Evolutionary conservation across 176 grass and related monocot genomes (phyloP), one percentile per base, ranked within the genome.

Genomic region (Carex cristatella): DNA sequence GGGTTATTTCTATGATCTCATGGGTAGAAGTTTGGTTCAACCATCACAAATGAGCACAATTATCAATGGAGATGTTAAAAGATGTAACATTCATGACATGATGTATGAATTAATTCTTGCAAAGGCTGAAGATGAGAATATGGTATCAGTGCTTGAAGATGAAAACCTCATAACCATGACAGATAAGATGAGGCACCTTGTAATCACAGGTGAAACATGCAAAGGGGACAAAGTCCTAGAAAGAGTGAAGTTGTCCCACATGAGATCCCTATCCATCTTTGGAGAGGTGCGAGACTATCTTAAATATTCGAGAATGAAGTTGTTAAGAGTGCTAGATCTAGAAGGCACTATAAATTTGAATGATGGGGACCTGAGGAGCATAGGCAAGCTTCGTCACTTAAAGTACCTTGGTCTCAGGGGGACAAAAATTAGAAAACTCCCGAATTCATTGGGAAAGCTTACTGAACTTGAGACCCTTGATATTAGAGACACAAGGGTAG

Each of bases 81-180:
- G 5, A 5, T 88, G 62, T 4, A 67, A 79, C 46, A 46, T 93
- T 12, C 88, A 90, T 81, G 72, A 88, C 53, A 8, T 93, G 0
- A 79, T 90, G 31, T 70, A 83, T 0, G 80, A 90, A 83, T 60
- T 88, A 1, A 78, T 86, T 6, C 10, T 88, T 3, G 10, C 12
- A 16, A 90, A 88, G 38, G 76, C 86, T 0, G 62, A 12, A 4
- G 79, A 86, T 16, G 79, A 90, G 64, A 90, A 72, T 44, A 59
- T 86, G 63, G 83, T 86, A 0, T 62, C 85, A 1, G 19, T 73
- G 0, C 40, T 89, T 0, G 61, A 67, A 11, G 60, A 89, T 11
- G 13, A 9, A 10, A 63, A 54, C 2, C 32, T 2, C 5, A 4
- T 42, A 2, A 31, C 11, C 0, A 6, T 40, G 7, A 18, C 18